These are phyloP conservation scores for Salix udensis DNA, from an alignment of 345 rosid genomes.

Conservation along the genomic window DNA sequence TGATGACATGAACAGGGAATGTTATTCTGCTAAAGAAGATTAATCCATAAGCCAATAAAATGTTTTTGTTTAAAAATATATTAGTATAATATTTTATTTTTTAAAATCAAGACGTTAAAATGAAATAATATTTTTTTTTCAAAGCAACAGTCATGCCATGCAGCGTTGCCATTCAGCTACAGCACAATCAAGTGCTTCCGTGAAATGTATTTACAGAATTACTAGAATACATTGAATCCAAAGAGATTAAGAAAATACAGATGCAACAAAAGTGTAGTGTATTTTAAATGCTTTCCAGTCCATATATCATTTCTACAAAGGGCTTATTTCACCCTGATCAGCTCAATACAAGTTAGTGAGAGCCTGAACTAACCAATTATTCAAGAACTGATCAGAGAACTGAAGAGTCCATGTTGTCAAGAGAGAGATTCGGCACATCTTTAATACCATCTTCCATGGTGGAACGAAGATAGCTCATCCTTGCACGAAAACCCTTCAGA, in stretches of 20 bases:
- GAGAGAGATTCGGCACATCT: slow-evolving; percentile 15
- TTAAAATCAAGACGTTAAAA: too few species aligned
- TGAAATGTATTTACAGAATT: too few species aligned
- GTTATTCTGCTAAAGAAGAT: too few species aligned
- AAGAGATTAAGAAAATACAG: neutral
- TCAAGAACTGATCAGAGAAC: slow-evolving; percentile 9
- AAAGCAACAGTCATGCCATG: too few species aligned
- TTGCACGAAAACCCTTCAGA: slow-evolving; percentile 21
- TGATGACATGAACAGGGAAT: neutral
- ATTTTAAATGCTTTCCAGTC: neutral
- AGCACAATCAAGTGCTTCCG: neutral
- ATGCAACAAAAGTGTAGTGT: neutral
- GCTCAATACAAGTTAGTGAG: neutral
- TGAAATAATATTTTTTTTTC: too few species aligned
- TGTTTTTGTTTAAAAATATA: too few species aligned
- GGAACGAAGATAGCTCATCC: slow-evolving; percentile 11
- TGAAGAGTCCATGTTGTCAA: slow-evolving; percentile 13
- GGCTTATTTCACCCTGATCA: neutral
- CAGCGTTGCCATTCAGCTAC: too few species aligned
- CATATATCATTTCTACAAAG: neutral
- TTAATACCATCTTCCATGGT: slow-evolving; percentile 14
- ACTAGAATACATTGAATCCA: neutral
- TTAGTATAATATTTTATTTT: too few species aligned
- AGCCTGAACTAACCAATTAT: neutral
- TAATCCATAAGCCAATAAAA: neutral